Percentiles rank a stretch among this genome's conserved stretches.
These are phyloP conservation scores for Avena sativa DNA, from an alignment of 176 grass and related monocot genomes.

Conservation along the genomic window DNA sequence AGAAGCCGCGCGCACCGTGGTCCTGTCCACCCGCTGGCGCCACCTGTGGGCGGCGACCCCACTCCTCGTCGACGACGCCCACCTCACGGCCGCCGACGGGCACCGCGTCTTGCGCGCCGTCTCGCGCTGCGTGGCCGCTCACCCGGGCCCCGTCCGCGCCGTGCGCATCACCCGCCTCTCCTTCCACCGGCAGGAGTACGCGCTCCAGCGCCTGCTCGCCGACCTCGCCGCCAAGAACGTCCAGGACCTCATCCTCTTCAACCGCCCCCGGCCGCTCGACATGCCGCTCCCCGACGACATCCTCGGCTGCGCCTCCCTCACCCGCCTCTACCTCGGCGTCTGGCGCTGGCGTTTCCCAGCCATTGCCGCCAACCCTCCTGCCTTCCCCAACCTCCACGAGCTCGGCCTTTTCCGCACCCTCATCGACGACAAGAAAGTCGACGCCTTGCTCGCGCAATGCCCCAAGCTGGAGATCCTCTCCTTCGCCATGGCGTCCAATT, in stretches of 20 bases:
- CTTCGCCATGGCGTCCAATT: not conserved
- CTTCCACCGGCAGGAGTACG: not conserved
- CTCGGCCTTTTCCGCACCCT: conserved; percentile 8
- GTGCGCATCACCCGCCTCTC: conserved; percentile 1
- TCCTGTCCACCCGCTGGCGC: not conserved
- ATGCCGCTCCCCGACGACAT: conserved; percentile 23
- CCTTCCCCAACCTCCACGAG: conserved; percentile 25
- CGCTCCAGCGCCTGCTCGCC: not conserved
- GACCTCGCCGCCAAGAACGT: conserved; percentile 28
- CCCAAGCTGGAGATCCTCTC: conserved; percentile 38
- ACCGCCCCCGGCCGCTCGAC: not conserved
- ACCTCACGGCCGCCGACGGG: not conserved
- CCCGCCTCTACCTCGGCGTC: not conserved
- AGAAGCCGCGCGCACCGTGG: not conserved
- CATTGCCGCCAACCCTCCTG: not conserved
- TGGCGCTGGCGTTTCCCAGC: not conserved
- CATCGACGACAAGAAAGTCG: conserved; percentile 10
- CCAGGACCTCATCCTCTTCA: conserved; percentile 21
- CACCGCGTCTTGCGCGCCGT: not conserved
- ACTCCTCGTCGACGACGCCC: conserved; percentile 13
- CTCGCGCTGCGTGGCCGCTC: conserved; percentile 22
- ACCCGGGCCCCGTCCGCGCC: conserved; percentile 4
- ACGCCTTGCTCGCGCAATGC: conserved; percentile 9
- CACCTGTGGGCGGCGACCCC: not conserved
- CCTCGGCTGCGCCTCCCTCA: conserved; percentile 7